Conservation (phyloP, 768 basidiomycete genomes). For the Cyathus striatus region DNA sequence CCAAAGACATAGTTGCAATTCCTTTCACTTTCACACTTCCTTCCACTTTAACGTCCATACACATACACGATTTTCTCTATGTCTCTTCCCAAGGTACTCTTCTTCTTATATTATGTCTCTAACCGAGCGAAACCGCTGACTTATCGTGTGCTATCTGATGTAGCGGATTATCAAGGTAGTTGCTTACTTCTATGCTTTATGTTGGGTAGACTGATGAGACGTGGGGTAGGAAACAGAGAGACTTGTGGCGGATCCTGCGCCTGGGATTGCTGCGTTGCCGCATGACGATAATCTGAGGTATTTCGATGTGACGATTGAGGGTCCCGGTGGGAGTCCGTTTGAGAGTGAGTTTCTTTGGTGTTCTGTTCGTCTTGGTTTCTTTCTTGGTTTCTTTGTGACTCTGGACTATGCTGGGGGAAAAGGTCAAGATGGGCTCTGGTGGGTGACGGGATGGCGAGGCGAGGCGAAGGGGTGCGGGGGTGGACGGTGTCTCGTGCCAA, state of each 20-base stretch:
- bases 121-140: constrained; percentile 14
- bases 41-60: too few species aligned
- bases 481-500: too few species aligned
- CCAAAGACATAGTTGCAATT: too few species aligned
- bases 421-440: too few species aligned
- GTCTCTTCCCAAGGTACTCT: constrained; percentile 50
- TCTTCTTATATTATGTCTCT: background rate
- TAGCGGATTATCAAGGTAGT: constrained; percentile 50
- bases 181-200: constrained; percentile 7
- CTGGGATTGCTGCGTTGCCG: constrained; percentile 91
- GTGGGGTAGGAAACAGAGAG: constrained; percentile 86
- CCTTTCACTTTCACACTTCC: too few species aligned
- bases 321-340: constrained; percentile 94
- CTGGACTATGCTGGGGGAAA: background rate
- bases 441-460: too few species aligned
- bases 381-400: background rate
- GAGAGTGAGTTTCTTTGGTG: constrained; percentile 38
- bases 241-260: constrained; percentile 92
- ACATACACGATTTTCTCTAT: too few species aligned
- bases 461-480: too few species aligned
- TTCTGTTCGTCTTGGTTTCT: constrained; percentile 6
- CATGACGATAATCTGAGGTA: constrained; percentile 98
- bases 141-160: constrained; percentile 3
- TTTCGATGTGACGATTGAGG: constrained; percentile 96
- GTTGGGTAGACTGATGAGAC: background rate